Base-by-base conservation (phyloP, 441 rosid genomes). In the Adansonia grandidieri region DNA sequence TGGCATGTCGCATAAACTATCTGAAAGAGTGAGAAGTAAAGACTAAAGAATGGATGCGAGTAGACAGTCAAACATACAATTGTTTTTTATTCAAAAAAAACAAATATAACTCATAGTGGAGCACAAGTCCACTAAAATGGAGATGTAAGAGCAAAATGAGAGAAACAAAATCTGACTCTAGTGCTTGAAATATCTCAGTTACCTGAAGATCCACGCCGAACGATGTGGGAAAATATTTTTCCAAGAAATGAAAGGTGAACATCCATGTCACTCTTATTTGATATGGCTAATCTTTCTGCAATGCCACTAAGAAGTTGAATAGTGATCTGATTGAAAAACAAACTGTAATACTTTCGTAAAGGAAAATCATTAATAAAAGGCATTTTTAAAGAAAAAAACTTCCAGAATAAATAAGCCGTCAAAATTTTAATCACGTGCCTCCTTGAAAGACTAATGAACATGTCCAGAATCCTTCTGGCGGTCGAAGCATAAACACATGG, bases 181-280 rank as follows among this genome's bases (percentile, higher is more conserved):
- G 56, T 44, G 48, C 62, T 79, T 47, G 20, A 78, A 69, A 40
- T 57, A 40, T 73, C 77, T 77, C 57, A 79, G 57, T 74, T 85
- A 96, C 99, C 99, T 88, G 97, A 86, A 86, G 90, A 91, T 71
- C 99, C 99, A 48, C 99, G 98, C 64, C 98, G 89, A 83, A 95
- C 92, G 68, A 94, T 91, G 78, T 93, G 97, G 80, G 95, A 86
- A 85, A 94, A 92, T 53, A 75, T 88, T 79, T 91, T 94, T 78
- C 95, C 98, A 4, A 83, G 78, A 86, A 96, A 94, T 74, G 85
- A 80, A 71, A 88, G 77, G 76, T 78, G 74, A 45, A 87, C 82
- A 81, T 84, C 83, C 75, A 80, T 70, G 66, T 71, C 84, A 82
- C 58, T 50, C 75, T 78, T 76, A 65, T 80, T 78, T 57, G 67